Evolutionary conservation across 2,329 filamentous ascomycete genomes (phyloP), one percentile per base, ranked within the genome.

Genomic region (Madurella fahalii): DNA sequence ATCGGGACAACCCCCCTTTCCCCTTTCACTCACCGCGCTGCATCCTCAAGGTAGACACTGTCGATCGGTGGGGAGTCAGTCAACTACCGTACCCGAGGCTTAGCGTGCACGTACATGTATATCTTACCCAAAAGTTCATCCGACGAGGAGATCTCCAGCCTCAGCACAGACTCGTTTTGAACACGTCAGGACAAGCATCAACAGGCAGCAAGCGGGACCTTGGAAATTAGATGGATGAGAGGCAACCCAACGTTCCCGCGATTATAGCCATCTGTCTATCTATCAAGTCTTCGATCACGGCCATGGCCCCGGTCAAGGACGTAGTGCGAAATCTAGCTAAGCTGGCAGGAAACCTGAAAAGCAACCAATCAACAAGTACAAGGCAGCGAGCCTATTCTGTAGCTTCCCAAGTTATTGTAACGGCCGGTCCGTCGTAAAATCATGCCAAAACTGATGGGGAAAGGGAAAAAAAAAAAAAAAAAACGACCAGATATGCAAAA

Each of bases 121-220:
- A 17, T 54, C 20, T 54, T 49, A 54, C 52, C 9, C 25, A 1
- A 25, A 37, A 41, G 37, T 54, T 54, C 30, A 41, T 42, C 52
- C 47, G 52, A 20, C 18, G 9, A n/a, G 7, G 18, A 5, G 9
- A 5, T 20, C 44, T 17, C 40, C 17, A 20, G 40, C 45, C 12
- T 5, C 25, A 25, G 25, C 25, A 25, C 25, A 25, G 25, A 25
- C 25, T 44, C 46, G 34, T 44, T 44, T n/a, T n/a, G n/a, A n/a
- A n/a, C 52, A 50, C 3, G 7, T 25, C 16, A 46, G 16, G 25
- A 47, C 41, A 41, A 25, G 15, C 15, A 17, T 9, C 17, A 49
- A 45, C 31, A 49, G 52, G 46, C 41, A 49, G 20, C 20, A 53
- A 49, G 46, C 34, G 9, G 42, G 37, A 17, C 30, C 25, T 25